Base-by-base conservation (phyloP, 352 stramenopile species). In the Phytophthora cryptogea region DNA sequence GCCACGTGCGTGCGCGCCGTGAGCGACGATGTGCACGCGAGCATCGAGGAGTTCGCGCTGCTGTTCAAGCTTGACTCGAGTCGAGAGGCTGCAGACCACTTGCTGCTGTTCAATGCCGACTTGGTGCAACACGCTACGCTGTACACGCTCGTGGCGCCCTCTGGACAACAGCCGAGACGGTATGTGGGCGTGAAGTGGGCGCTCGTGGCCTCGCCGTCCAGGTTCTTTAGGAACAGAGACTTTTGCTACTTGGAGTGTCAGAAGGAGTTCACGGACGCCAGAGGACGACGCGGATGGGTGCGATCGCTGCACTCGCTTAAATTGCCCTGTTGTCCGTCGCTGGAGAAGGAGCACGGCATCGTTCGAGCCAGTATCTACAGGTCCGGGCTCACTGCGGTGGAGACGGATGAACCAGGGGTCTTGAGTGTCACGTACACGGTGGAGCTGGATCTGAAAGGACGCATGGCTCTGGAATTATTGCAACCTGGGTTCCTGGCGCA, bases 241-340 rank as follows among this genome's bases (percentile, higher is more conserved):
- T 91, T 94, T 23, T 94, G 86, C 60, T 94, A 89, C 63, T 67
- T 94, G 31, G 85, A 94, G 69, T 92, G 81, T 54, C 86, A 92
- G 37, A 91, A 95, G 41, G 83, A 95, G 50, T 93, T 95, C 56
- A 76, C 61, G 4, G 85, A 94, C 48, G 56, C 74, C 1, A 53
- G 67, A 28, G 86, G 86, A 14, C 59, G 78, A n/a, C 52, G 74
- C 1, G 80, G 80, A 8, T 90, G 76, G 75, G 80, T 86, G 16
- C 46, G 76, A 9, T 72, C 62, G n/a, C 58, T 88, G 39, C 76
- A 86, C 54, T 88, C 78, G 32, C 66, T 90, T 53, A 80, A 80
- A 32, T 45, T 90, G 42, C 75, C 74, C 2, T 80, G 73, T 57
- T 84, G 74, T 50, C 80, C 78, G 31, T 69, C 74, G 8, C 57